Evolutionary conservation across 805 yeast genomes (phyloP).

Genomic region (Isabelozyma pseudorhagii): DNA sequence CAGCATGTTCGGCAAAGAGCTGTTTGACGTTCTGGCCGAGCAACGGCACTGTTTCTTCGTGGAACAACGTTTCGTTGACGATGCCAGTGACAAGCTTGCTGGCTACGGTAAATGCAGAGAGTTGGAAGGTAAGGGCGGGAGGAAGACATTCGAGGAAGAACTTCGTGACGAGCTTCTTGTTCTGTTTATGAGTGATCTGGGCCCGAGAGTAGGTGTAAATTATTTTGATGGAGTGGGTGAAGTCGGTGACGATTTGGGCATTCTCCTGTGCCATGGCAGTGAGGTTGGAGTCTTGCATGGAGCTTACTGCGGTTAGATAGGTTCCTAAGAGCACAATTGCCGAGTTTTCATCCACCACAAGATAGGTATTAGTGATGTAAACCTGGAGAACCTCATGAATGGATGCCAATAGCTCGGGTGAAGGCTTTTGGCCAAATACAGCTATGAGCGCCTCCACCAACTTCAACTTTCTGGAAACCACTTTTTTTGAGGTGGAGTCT

Average conservation of each 20-base stretch:
- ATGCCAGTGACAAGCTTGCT: background rate
- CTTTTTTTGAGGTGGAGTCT: constrained; percentile 30
- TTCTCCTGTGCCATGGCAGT: background rate
- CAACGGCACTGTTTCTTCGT: background rate
- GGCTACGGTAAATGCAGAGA: background rate
- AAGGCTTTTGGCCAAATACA: constrained; percentile 4
- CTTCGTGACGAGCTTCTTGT: constrained; percentile 27
- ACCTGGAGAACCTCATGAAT: constrained; percentile 37
- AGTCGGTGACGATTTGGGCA: constrained; percentile 6
- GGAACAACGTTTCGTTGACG: background rate
- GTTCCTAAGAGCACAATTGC: constrained; percentile 23
- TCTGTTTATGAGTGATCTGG: constrained; percentile 16
- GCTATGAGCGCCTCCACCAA: constrained; percentile 12
- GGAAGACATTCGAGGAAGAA: constrained; percentile 24
- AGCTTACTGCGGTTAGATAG: constrained; percentile 9
- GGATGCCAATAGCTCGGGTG: background rate
- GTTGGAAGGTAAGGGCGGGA: constrained; percentile 1
- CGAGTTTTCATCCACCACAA: constrained; percentile 29
- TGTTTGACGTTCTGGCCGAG: background rate
- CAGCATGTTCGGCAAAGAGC: background rate
- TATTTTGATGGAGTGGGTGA: constrained; percentile 22
- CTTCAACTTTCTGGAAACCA: constrained; percentile 32
- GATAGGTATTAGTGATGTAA: constrained; percentile 16
- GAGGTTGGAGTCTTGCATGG: background rate
- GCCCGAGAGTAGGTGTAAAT: constrained; percentile 21